These are phyloP conservation scores for Cladosporium sp. DNA, from an alignment of 2,329 filamentous ascomycete species.

Conservation along the genomic window DNA sequence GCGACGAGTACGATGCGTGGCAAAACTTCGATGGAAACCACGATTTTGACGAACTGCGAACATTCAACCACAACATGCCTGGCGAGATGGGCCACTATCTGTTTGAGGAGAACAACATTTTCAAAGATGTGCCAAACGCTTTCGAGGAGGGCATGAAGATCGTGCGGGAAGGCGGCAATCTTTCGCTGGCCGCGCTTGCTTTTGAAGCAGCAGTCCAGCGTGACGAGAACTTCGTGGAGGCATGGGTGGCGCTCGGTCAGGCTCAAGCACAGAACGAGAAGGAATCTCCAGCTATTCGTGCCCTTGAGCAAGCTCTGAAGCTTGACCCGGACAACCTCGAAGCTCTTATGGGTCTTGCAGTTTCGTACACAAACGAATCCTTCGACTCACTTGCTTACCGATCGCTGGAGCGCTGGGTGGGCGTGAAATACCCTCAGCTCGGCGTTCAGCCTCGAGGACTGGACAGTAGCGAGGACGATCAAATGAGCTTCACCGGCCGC, in stretches of 20 bases:
- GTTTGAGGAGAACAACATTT: constrained; percentile 92
- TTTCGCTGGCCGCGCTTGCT: constrained; percentile 85
- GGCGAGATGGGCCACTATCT: constrained; percentile 79
- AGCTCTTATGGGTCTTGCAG: constrained; percentile 89
- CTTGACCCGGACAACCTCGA: constrained; percentile 80
- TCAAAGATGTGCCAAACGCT: constrained; percentile 71
- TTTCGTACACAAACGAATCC: constrained; percentile 97
- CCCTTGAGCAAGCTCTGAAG: constrained; percentile 83
- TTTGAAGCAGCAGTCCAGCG: constrained; percentile 95
- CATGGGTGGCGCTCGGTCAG: constrained; percentile 86
- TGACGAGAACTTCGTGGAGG: constrained; percentile 77
- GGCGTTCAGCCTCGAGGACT: constrained; percentile 65
- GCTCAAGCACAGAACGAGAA: constrained; percentile 98
- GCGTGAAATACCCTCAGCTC: constrained; percentile 85
- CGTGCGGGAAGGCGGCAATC: constrained; percentile 86
- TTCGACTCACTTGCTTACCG: constrained; percentile 96
- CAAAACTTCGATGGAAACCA: constrained; percentile 66
- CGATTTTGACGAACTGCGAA: constrained; percentile 46
- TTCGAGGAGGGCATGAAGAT: constrained; percentile 92
- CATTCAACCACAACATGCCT: constrained; percentile 53
- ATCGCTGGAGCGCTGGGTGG: constrained; percentile 92
- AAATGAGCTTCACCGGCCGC: constrained; percentile 91
- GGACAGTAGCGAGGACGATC: constrained; percentile 49
- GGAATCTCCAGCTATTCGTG: constrained; percentile 89
- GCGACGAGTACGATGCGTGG: constrained; percentile 78